phyloP scores from a whole-genome alignment of 768 basidiomycete species.

The Boletus pseudo-olivaceus region DNA sequence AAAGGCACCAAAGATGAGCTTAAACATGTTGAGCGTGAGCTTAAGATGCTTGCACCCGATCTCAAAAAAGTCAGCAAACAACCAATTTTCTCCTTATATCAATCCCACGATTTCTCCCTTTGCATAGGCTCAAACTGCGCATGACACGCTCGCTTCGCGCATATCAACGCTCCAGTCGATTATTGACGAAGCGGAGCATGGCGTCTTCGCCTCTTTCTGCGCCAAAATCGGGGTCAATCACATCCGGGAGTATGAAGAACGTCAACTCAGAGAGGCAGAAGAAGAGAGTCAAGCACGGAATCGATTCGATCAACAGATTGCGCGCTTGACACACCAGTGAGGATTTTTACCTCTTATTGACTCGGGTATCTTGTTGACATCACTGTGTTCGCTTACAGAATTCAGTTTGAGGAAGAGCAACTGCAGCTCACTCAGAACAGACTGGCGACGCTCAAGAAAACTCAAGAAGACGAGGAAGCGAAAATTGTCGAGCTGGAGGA shows the following conservation, averaged over 20 bases:
- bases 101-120: background rate
- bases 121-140: conserved; percentile 50
- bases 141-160: conserved; percentile 49
- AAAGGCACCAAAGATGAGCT: conserved; percentile 81
- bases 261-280: conserved; percentile 83
- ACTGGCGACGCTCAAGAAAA: conserved; percentile 48
- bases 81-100: background rate
- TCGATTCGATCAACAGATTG: conserved; percentile 82
- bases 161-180: conserved; percentile 52
- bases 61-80: conserved; percentile 56
- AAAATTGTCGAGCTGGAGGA: conserved; percentile 52
- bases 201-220: conserved; percentile 77
- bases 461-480: conserved; percentile 48
- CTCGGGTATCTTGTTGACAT: conserved; percentile 1
- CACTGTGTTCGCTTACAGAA: conserved; percentile 39
- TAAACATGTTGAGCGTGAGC: conserved; percentile 71
- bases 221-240: conserved; percentile 68
- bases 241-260: conserved; percentile 92
- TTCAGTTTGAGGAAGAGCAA: conserved; percentile 79
- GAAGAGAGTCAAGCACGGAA: conserved; percentile 83
- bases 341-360: conserved; percentile 19
- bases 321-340: conserved; percentile 81
- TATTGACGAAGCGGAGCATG: conserved; percentile 78
- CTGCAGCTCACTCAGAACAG: conserved; percentile 63
- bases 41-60: conserved; percentile 65